Evolutionary conservation across 2,329 filamentous ascomycete species (phyloP), one percentile per base, ranked within the genome.

Genomic region (Ceratocystis colombiana): DNA sequence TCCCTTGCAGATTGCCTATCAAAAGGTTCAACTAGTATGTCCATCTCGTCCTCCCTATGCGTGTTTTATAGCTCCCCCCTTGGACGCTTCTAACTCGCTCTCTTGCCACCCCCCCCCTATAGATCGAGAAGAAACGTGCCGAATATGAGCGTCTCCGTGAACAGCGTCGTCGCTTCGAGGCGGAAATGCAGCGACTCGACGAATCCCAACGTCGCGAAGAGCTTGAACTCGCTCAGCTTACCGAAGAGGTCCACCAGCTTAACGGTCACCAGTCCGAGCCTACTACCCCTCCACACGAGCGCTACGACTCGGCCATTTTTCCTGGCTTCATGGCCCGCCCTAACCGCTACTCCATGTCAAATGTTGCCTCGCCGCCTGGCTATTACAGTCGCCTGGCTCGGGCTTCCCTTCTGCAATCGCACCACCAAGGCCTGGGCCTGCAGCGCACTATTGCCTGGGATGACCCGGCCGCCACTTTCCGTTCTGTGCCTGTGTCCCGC

Each of bases 61-160:
- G 70, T 71, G 71, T 71, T 72, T 33, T 12, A 41, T n/a, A 30
- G 8, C 5, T 12, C 20, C 12, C 50, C 12, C 17, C 44, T n/a
- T 22, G 8, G 10, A 41, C 20, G 6, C 15, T 22, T 17, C 28
- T n/a, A 25, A 66, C 45, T 37, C 55, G 46, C 6, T 17, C n/a
- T n/a, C 15, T 3, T n/a, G 30, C 15, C 25, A 3, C 10, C 22
- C 55, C 28, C 55, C 28, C 55, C 28, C 25, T 37, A 20, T 37
- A 96, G 92, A 84, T 96, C 73, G 92, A 96, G 75, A 94, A 94
- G 77, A 96, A 96, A 77, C 90, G 91, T 73, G 80, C 89, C 73
- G 91, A 96, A 75, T 95, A 95, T 78, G 93, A 97, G 76, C 86
- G 87, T 73, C 86, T 97, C 72, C 85, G 90, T 70, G 90, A 96